Percentiles rank a stretch among this genome's conserved stretches.
Conservation (phyloP, 2,329 filamentous ascomycete species). For the Epichloe amarillans region DNA sequence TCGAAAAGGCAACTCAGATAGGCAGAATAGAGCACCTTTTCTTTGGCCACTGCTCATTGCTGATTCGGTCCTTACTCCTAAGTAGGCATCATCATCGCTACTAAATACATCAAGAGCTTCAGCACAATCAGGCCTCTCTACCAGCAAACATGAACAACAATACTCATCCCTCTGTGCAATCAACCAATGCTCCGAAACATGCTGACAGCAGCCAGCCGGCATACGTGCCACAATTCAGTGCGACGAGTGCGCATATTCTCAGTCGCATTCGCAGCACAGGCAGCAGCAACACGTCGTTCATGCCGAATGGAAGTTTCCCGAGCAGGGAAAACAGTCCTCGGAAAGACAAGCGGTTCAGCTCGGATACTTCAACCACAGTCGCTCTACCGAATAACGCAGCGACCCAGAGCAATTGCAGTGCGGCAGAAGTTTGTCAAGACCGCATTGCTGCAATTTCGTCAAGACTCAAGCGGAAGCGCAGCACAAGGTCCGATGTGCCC, state of each 20-base stretch:
- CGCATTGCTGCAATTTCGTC: background rate
- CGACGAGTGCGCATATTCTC: conserved; percentile 1
- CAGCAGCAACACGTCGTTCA: no score
- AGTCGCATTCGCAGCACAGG: conserved; percentile 1
- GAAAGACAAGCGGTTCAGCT: no score
- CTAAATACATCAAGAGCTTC: background rate
- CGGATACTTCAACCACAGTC: background rate
- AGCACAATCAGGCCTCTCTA: background rate
- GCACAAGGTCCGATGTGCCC: conserved; percentile 6
- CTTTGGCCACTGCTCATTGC: no score
- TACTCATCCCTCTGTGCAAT: no score
- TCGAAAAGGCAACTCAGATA: no score
- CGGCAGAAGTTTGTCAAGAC: background rate
- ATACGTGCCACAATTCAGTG: conserved; percentile 5
- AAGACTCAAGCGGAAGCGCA: conserved; percentile 18
- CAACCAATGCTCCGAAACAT: background rate
- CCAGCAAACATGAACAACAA: background rate
- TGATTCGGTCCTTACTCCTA: no score
- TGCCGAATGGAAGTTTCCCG: background rate
- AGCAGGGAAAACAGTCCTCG: background rate
- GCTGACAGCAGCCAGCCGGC: background rate
- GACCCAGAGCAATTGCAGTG: no score
- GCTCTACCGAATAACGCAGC: background rate
- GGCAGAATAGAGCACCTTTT: no score
- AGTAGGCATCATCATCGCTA: background rate